Percentiles rank a stretch among this genome's conserved stretches.
Conservation (phyloP, 129 eudicot genomes). For the Lactuca saligna region DNA sequence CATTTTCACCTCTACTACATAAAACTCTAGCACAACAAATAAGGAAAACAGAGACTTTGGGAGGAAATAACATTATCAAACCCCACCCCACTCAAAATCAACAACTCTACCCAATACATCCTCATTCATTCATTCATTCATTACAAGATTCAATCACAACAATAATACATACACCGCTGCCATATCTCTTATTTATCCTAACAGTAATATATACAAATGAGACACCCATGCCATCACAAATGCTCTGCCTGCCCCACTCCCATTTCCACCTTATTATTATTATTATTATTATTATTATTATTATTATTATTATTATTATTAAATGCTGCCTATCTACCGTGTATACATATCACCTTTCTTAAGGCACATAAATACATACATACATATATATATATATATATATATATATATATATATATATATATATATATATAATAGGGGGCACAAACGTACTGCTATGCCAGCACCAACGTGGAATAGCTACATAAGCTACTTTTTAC, state of each 20-base stretch:
- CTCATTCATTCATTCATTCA: too few relatives aligned
- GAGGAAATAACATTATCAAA: not conserved
- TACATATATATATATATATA: not conserved
- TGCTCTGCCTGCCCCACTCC: not conserved
- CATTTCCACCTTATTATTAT: not conserved
- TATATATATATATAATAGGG: not conserved
- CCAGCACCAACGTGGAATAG: conserved; percentile 6
- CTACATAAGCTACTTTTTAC: not conserved
- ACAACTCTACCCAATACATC: not conserved
- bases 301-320: conserved; percentile 8
- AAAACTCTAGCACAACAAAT: too few relatives aligned
- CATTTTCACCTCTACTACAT: too few relatives aligned
- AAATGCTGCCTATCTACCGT: conserved; percentile 1
- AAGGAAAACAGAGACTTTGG: not conserved
- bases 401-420: not conserved
- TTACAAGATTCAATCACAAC: not conserved
- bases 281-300: not conserved
- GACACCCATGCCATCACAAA: not conserved
- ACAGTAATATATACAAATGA: conserved; percentile 11
- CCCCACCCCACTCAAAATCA: not conserved
- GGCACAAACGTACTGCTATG: not conserved
- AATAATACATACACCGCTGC: conserved; percentile 12
- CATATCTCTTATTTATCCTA: conserved; percentile 28
- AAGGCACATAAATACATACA: not conserved
- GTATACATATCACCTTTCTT: too few relatives aligned